Evolutionary conservation across 805 yeast species (phyloP), one percentile per base, ranked within the genome.

Genomic region (Monosporozyma aquatica): DNA sequence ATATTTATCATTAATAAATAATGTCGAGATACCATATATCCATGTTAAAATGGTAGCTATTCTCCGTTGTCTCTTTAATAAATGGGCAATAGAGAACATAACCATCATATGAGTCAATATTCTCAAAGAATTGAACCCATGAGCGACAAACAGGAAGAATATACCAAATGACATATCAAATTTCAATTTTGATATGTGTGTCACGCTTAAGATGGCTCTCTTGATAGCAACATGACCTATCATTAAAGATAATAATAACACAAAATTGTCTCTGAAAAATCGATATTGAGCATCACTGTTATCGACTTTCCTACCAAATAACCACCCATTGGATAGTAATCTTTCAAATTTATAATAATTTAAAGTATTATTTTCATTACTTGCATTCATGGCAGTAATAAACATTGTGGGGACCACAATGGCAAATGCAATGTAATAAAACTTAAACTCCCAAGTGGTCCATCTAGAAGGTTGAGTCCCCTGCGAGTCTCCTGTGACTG

Each of bases 251-350:
- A 68, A 56, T 38, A 92, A 65, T 38, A 82, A 58, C 10, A 76
- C 74, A 48, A 90, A 69, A 56, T 87, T 87, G 56, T 83, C 81
- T 53, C 98, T 73, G 58, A 92, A 87, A 55, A 87, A 86, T 21
- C 85, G 64, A 56, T 90, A 92, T 61, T 92, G 99, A 25, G 71
- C 69, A 59, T 92, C 99, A 5, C 95, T 82, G 58, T 90, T 89
- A 61, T 92, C 98, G 33, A 87, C 95, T 61, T 81, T 82, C 21
- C 95, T 66, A 7, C 95, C 96, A 57, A 82, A 76, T 52, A 87
- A 65, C 97, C 97, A 90, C 4, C 98, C 97, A 5, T 76, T 69
- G 23, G 81, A 70, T 40, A 90, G 67, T 29, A 80, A 65, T 39
- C 75, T 72, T 49, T 73, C 72, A 55, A 74, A 87, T 39, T 67